Evolutionary conservation across 2,329 filamentous ascomycete species (phyloP).

Genomic region (Venturia oleaginea): DNA sequence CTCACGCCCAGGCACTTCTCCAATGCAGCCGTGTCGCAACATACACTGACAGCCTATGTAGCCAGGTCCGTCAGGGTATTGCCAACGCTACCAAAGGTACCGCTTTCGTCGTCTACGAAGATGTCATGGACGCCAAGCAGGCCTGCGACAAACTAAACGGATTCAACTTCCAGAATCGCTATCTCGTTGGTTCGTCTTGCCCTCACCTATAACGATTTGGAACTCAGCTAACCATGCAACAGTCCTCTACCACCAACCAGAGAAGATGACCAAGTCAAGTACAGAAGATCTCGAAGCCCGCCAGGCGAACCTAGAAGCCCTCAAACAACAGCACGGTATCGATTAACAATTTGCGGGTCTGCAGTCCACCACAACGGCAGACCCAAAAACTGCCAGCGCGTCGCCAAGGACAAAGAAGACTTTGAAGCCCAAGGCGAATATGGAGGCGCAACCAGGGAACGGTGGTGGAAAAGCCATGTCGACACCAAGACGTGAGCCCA

Average conservation of each 20-base stretch:
- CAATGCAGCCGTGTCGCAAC: background rate
- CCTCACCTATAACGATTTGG: background rate
- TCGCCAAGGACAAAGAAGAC: background rate
- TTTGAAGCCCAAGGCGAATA: background rate
- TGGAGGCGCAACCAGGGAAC: background rate
- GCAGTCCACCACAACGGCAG: slow-evolving; percentile 2
- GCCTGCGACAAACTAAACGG: slow-evolving; percentile 99
- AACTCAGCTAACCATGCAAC: slow-evolving; percentile 11
- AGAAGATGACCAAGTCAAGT: slow-evolving; percentile 78
- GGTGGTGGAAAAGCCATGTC: background rate
- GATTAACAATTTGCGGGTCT: slow-evolving; percentile 54
- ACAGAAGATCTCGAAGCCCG: slow-evolving; percentile 88
- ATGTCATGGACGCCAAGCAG: slow-evolving; percentile 97
- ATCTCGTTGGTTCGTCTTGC: slow-evolving; percentile 73
- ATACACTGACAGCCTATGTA: slow-evolving; percentile 30
- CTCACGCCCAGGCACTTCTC: background rate
- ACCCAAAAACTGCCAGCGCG: slow-evolving; percentile 2
- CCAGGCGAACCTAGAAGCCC: slow-evolving; percentile 93
- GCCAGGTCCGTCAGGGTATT: slow-evolving; percentile 97
- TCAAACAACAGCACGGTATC: slow-evolving; percentile 97
- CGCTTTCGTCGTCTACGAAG: slow-evolving; percentile 98
- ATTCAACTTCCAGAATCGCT: slow-evolving; percentile 99
- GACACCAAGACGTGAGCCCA: background rate
- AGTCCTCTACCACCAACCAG: slow-evolving; percentile 69
- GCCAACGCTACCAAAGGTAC: slow-evolving; percentile 96